These are phyloP conservation scores for Fusarium nelsonii DNA, from an alignment of 2,329 filamentous ascomycete species.

Conservation along the genomic window DNA sequence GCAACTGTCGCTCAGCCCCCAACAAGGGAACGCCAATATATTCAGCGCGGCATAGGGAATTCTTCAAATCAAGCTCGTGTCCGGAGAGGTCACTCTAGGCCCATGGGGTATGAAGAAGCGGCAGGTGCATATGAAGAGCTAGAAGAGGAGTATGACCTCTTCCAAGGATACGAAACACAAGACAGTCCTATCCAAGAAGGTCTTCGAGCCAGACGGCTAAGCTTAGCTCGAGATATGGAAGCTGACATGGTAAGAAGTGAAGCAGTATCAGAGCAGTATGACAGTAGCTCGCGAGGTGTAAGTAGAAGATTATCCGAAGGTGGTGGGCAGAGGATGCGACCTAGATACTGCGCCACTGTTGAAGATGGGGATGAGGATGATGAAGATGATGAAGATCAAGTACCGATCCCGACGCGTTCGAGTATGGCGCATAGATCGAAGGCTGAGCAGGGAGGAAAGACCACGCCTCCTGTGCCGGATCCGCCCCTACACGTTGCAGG, in stretches of 20 bases:
- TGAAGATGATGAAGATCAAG: slow-evolving; percentile 10
- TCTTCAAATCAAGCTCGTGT: slow-evolving; percentile 3
- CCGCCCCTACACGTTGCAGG: not conserved
- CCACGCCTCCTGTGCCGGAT: not conserved
- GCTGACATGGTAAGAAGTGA: not conserved
- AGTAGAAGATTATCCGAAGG: not conserved
- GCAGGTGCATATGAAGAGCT: not conserved
- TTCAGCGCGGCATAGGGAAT: not conserved
- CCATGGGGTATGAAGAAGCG: not conserved
- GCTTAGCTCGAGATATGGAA: not conserved
- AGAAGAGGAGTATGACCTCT: not conserved
- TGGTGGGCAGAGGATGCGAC: slow-evolving; percentile 3
- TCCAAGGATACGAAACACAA: slow-evolving; percentile 1
- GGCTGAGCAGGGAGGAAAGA: not conserved
- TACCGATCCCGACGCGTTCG: not conserved
- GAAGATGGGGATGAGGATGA: slow-evolving; percentile 5
- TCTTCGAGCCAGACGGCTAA: not conserved
- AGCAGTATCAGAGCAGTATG: not conserved
- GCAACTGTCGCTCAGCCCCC: not conserved
- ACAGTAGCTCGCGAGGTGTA: not conserved
- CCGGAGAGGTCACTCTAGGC: rapidly evolving
- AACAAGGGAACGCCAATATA: not conserved
- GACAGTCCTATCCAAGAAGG: not conserved
- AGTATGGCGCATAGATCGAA: not conserved
- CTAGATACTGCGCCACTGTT: not conserved